Evolutionary conservation across 371 early-diverging fungal species (phyloP).

Genomic region (Nematocida sp.): DNA sequence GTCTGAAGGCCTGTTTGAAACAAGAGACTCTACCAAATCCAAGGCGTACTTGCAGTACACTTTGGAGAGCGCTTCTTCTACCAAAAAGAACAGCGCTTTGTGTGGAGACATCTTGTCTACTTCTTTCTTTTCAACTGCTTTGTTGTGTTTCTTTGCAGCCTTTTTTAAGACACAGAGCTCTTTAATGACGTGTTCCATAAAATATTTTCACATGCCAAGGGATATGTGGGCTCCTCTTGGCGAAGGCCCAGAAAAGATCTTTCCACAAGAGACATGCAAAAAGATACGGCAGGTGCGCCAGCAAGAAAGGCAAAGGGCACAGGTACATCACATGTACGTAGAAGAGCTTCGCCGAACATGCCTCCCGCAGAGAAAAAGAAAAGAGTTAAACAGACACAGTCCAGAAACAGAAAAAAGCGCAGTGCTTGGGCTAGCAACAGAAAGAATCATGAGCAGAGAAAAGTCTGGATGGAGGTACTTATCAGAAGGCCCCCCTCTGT

Average conservation of each 20-base stretch:
- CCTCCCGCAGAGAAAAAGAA: too few relatives aligned
- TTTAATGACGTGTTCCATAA: background rate
- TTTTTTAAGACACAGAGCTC: background rate
- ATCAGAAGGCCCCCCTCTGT: background rate
- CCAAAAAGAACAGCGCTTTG: background rate
- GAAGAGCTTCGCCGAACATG: too few relatives aligned
- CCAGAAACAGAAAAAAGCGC: too few relatives aligned
- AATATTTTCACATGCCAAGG: background rate
- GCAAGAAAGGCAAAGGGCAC: too few relatives aligned
- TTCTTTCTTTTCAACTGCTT: background rate
- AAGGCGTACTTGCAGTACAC: background rate
- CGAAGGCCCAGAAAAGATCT: too few relatives aligned
- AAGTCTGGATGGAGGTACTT: constrained; percentile 4
- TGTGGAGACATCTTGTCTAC: background rate
- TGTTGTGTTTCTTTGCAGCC: background rate
- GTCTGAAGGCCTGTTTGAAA: background rate
- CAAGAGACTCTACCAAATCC: background rate
- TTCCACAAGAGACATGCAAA: too few relatives aligned
- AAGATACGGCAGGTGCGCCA: too few relatives aligned
- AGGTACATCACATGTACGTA: too few relatives aligned
- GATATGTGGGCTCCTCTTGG: too few relatives aligned
- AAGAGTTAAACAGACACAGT: too few relatives aligned
- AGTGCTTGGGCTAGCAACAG: too few relatives aligned
- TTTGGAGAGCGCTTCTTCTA: background rate
- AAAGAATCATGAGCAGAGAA: background rate